These are phyloP conservation scores for Suillus paluster DNA, from an alignment of 768 basidiomycete species.

Conservation along the genomic window DNA sequence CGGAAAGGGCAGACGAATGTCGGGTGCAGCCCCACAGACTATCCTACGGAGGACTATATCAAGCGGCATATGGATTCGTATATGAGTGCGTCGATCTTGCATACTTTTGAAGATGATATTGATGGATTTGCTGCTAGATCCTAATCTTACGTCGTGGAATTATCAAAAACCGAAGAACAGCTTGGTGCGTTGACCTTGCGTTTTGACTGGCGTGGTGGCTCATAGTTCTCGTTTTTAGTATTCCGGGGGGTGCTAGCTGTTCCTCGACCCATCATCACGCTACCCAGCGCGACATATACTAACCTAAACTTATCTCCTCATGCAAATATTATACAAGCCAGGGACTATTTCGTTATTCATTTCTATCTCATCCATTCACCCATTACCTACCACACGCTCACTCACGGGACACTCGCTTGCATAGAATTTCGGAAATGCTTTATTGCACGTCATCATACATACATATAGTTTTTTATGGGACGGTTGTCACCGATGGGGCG, in stretches of 20 bases:
- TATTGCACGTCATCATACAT: background rate
- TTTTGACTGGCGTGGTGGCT: background rate
- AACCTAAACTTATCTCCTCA: conserved; percentile 1
- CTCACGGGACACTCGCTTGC: conserved; percentile 1
- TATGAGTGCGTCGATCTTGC: conserved; percentile 47
- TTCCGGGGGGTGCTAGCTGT: conserved; percentile 10
- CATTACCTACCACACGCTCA: conserved; percentile 2
- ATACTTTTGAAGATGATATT: background rate
- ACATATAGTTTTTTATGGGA: background rate
- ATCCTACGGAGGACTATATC: conserved; percentile 54
- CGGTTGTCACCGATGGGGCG: background rate
- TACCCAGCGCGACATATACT: background rate
- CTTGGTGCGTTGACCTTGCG: conserved; percentile 13
- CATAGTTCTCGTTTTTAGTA: background rate
- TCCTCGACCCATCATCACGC: background rate
- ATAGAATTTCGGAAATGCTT: background rate
- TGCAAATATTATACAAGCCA: conserved; percentile 1
- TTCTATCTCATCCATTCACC: background rate
- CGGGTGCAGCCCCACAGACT: conserved; percentile 52
- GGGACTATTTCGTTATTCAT: background rate
- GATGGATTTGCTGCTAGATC: conserved; percentile 32
- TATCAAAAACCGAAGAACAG: conserved; percentile 47
- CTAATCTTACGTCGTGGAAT: conserved; percentile 48
- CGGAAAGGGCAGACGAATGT: conserved; percentile 43
- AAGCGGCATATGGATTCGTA: conserved; percentile 57